These are phyloP conservation scores for Trichoderma gamsii DNA, from an alignment of 495 filamentous ascomycete genomes.

Conservation along the genomic window DNA sequence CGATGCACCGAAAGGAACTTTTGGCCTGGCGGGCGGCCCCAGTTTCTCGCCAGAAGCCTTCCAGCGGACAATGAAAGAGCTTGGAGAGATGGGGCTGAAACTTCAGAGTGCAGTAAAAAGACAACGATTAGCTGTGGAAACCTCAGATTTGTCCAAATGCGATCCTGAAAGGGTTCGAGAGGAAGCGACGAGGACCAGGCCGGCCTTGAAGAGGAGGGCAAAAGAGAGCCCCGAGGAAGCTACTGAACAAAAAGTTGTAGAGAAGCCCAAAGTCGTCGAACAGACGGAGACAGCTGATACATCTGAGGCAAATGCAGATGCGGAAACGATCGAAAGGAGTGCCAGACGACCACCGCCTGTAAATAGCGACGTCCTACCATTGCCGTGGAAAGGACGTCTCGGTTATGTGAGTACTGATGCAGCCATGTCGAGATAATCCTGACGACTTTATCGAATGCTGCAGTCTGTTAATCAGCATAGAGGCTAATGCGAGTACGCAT, in stretches of 20 bases:
- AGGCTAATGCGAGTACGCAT: slow-evolving; percentile 21
- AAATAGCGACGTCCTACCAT: slow-evolving; percentile 77
- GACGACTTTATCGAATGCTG: too few relatives aligned
- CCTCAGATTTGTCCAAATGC: slow-evolving; percentile 10
- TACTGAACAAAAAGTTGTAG: slow-evolving; percentile 23
- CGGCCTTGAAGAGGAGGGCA: slow-evolving; percentile 24
- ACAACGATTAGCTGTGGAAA: slow-evolving; percentile 26
- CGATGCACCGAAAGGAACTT: not conserved
- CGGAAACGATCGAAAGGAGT: slow-evolving; percentile 40
- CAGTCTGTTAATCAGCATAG: not conserved
- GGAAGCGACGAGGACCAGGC: slow-evolving; percentile 22
- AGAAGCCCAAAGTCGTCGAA: slow-evolving; percentile 20
- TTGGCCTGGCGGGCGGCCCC: not conserved
- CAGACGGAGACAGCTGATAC: slow-evolving; percentile 4
- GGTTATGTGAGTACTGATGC: slow-evolving; percentile 64
- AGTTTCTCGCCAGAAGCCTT: not conserved
- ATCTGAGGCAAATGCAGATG: slow-evolving; percentile 24
- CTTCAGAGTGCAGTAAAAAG: slow-evolving; percentile 22
- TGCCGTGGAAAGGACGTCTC: slow-evolving; percentile 89
- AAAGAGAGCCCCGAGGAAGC: slow-evolving; percentile 24
- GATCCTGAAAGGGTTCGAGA: slow-evolving; percentile 25
- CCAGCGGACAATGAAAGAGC: slow-evolving; percentile 18
- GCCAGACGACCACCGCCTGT: slow-evolving; percentile 62
- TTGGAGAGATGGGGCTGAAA: slow-evolving; percentile 28
- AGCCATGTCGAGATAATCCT: not conserved